Evolutionary conservation across 306 rosid genomes (phyloP).

Genomic region (Corylus avellana): DNA sequence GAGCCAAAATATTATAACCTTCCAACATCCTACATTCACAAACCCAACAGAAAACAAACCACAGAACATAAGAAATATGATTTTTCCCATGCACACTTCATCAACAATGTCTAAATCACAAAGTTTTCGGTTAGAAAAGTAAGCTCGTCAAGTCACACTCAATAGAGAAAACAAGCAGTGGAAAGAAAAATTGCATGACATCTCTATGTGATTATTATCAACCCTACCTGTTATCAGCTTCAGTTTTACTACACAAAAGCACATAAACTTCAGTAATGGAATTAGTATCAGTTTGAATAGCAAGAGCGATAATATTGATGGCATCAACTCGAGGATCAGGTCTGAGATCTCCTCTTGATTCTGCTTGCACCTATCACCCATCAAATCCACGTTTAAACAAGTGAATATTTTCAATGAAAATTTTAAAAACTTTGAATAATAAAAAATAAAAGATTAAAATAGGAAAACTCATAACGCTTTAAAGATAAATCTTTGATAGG

Average conservation of each 20-base stretch:
- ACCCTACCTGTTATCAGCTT: constrained; percentile 59
- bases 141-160: background rate
- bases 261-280: constrained; percentile 42
- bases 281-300: background rate
- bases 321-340: constrained; percentile 88
- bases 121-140: background rate
- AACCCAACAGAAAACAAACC: background rate
- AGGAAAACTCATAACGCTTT: background rate
- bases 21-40: background rate
- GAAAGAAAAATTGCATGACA: constrained; percentile 10
- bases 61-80: background rate
- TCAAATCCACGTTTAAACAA: constrained; percentile 8
- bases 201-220: constrained; percentile 16
- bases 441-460: background rate
- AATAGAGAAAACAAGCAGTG: constrained; percentile 12
- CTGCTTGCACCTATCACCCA: constrained; percentile 71
- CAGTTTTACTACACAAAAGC: constrained; percentile 55
- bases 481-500: background rate
- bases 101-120: background rate
- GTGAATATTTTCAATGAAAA: background rate
- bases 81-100: background rate
- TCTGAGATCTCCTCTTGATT: constrained; percentile 83
- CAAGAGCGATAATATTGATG: constrained; percentile 48
- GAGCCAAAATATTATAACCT: background rate
- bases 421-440: background rate